Base-by-base conservation (phyloP, 2,329 filamentous ascomycete species). In the Orbilia brochopaga region DNA sequence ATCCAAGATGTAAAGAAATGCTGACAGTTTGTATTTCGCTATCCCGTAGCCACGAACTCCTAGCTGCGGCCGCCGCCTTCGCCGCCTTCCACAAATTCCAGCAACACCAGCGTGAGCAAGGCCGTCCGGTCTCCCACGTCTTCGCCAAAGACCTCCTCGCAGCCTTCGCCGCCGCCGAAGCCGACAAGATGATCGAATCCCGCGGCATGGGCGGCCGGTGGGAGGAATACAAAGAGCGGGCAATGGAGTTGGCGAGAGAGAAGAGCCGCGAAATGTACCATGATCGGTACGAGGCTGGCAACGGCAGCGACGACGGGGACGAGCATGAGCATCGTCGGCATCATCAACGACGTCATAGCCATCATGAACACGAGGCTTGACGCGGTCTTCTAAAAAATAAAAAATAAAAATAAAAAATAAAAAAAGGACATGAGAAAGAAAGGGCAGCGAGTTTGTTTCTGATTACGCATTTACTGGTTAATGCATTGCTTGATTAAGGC, bases 131-230 rank as follows among this genome's bases (percentile, higher is more conserved):
- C 76, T 85, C 83, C 75, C 90, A 93, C 81, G 81, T 81, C 48
- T 88, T 91, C 77, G 90, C 90, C 78, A 93, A 93, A 83, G 90
- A 92, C 81, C 79, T 89, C 48, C 80, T 93, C 24, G 88, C 85
- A n/a, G 89, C 87, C 69, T 82, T 92, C 63, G 90, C 88, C 24
- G 89, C 86, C 54, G 88, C 85, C 74, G 88, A 92, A 81, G 84
- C 90, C 77, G 90, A 93, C 82, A 89, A 87, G 81, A 83, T 93
- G 40, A 83, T 85, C 76, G 90, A 89, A 83, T 87, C 85, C 76
- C 88, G 60, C 87, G 87, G 87, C 13, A 79, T 80, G 73, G n/a
- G n/a, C 8, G 82, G 86, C 78, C 81, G 82, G 78, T 73, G 69
- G 61, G 69, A 64, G 13, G 54, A 64, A 17, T 60, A 59, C 21